A percentile compares a stretch with the other conserved stretches of the same genome.
phyloP scores from a whole-genome alignment of 768 basidiomycete species.

The Russula foetens region DNA sequence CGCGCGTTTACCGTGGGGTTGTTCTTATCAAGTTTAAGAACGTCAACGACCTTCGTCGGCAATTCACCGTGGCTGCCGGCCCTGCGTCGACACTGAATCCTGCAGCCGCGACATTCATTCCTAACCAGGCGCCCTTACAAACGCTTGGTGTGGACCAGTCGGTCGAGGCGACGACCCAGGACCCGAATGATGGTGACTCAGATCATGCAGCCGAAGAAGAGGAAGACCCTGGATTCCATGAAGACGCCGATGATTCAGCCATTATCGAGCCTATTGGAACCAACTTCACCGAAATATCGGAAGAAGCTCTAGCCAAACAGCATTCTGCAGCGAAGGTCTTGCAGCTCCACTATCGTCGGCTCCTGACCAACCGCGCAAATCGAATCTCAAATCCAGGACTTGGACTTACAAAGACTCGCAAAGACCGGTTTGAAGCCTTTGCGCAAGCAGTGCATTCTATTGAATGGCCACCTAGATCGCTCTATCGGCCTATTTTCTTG shows the following conservation, averaged over 20 bases:
- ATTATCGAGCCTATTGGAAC: conserved; percentile 11
- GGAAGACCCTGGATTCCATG: conserved; percentile 4
- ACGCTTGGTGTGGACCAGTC: not conserved
- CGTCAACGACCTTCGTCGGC: not conserved
- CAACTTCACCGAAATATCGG: not conserved
- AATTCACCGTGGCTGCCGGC: conserved; percentile 6
- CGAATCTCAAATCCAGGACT: conserved; percentile 5
- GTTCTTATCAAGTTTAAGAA: conserved; percentile 4
- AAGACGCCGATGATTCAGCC: not conserved
- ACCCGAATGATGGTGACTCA: not conserved
- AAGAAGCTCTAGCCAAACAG: not conserved
- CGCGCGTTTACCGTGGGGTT: not conserved
- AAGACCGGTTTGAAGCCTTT: conserved; percentile 5
- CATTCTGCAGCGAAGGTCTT: conserved; percentile 2
- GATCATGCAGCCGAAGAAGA: not conserved
- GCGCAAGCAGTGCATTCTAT: not conserved
- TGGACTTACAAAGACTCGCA: conserved; percentile 6
- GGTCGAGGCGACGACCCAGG: not conserved
- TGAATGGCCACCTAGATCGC: conserved; percentile 7
- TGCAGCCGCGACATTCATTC: conserved; percentile 4
- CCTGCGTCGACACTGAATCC: conserved; percentile 8
- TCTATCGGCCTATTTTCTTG: conserved; percentile 15
- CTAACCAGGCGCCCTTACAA: not conserved
- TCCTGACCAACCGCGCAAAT: not conserved
- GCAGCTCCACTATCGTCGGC: conserved; percentile 4